These are phyloP conservation scores for Beauveria sp. DNA, from an alignment of 2,329 filamentous ascomycete genomes.

Conservation along the genomic window DNA sequence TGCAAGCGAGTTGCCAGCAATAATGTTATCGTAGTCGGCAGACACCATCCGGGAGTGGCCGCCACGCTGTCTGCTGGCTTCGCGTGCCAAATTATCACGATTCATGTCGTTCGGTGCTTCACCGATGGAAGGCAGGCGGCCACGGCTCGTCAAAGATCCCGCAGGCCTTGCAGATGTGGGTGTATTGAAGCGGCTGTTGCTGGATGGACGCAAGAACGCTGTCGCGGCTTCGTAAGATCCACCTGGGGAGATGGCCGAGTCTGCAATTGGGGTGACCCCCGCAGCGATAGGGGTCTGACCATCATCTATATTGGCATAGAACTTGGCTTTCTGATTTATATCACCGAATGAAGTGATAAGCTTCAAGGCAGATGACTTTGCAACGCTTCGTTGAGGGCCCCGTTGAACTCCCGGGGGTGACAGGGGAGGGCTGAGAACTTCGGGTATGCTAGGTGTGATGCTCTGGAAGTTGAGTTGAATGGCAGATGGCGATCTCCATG, in stretches of 20 bases:
- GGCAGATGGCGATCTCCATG: slow-evolving; percentile 81
- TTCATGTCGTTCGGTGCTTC: slow-evolving; percentile 38
- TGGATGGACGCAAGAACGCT: slow-evolving; percentile 59
- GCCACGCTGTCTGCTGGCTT: slow-evolving; percentile 16
- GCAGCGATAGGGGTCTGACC: slow-evolving; percentile 69
- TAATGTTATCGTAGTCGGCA: slow-evolving; percentile 34
- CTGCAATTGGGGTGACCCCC: slow-evolving; percentile 81
- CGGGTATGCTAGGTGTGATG: slow-evolving; percentile 47
- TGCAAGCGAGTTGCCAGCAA: slow-evolving; percentile 41
- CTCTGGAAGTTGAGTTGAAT: slow-evolving; percentile 50
- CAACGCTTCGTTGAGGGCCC: slow-evolving; percentile 55
- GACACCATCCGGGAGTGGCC: slow-evolving; percentile 30
- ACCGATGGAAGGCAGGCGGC: slow-evolving; percentile 70
- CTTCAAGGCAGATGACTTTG: slow-evolving; percentile 78
- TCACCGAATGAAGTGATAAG: slow-evolving; percentile 84
- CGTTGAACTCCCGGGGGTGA: slow-evolving; percentile 61
- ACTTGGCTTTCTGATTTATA: slow-evolving; percentile 52
- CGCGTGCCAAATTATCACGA: slow-evolving; percentile 18
- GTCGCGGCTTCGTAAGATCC: slow-evolving; percentile 55
- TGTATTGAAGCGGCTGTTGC: slow-evolving; percentile 61
- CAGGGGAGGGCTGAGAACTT: slow-evolving; percentile 62
- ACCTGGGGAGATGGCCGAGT: slow-evolving; percentile 59
- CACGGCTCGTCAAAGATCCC: slow-evolving; percentile 44
- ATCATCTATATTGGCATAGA: slow-evolving; percentile 50
- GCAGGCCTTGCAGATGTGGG: slow-evolving; percentile 56